phyloP scores from a whole-genome alignment of 2,329 filamentous ascomycete species.

The Cadophora sp. region DNA sequence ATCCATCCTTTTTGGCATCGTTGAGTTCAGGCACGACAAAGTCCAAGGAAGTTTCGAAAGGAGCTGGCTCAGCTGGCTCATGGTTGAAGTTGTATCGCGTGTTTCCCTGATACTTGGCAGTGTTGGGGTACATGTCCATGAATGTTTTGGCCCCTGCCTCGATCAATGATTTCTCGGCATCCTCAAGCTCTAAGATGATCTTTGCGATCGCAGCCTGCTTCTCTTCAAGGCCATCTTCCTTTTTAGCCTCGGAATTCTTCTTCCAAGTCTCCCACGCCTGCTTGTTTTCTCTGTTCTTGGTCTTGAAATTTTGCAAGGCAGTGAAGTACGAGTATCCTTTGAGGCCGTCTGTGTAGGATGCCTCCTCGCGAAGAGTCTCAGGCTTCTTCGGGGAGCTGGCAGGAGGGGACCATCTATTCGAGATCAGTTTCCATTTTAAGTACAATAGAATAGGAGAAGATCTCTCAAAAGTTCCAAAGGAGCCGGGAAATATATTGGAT shows the following conservation, averaged over 20 bases:
- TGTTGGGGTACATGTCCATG: constrained; percentile 65
- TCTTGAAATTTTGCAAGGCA: constrained; percentile 33
- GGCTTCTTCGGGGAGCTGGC: constrained; percentile 26
- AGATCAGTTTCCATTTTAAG: background rate
- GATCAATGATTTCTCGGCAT: constrained; percentile 61
- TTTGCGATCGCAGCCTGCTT: constrained; percentile 63
- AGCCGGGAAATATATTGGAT: background rate
- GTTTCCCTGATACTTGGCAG: constrained; percentile 33
- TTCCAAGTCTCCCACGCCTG: constrained; percentile 46
- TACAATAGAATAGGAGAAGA: background rate
- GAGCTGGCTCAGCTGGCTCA: constrained; percentile 7
- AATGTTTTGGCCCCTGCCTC: constrained; percentile 71
- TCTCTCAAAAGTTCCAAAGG: background rate
- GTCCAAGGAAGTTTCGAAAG: constrained; percentile 34
- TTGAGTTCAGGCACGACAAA: constrained; percentile 52
- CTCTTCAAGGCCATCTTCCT: constrained; percentile 48
- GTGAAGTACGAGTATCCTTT: constrained; percentile 61
- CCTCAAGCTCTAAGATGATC: constrained; percentile 58
- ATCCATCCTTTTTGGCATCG: constrained; percentile 61
- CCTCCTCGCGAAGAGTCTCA: constrained; percentile 51
- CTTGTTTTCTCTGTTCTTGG: constrained; percentile 35
- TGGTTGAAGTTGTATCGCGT: background rate
- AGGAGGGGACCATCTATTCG: constrained; percentile 29
- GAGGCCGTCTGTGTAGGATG: constrained; percentile 58
- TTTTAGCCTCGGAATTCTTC: constrained; percentile 45